Evolutionary conservation across 441 rosid genomes (phyloP), one percentile per base, ranked within the genome.

Genomic region (Erodium trifolium): DNA sequence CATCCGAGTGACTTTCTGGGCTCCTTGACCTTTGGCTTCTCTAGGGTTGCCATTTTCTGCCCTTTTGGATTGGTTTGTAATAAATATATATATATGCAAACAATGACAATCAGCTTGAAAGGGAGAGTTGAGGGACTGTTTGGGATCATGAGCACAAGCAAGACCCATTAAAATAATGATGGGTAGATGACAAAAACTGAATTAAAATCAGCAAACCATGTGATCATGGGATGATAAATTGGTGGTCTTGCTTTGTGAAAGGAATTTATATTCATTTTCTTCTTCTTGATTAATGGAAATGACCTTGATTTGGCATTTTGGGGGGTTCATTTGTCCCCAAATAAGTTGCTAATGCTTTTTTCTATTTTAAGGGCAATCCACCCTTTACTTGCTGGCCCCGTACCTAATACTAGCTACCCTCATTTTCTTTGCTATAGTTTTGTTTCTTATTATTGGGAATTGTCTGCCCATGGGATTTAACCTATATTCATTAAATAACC

Each of bases 141-240:
- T 37, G 43, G 43, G 43, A 37, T 37, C 43, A 6, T 37, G 43
- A 37, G 43, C 43, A 37, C 43, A 37, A 37, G 43, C 43, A 37
- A 37, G 43, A 37, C 43, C 43, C 43, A 37, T 37, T 37, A 37
- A 37, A 37, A 37, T 37, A 37, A 37, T 37, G 43, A 37, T 77
- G 80, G 69, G 51, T 71, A 35, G 12, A 65, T 10, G 17, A 39
- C 27, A 55, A 70, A 23, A 57, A 60, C 53, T 31, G 51, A 67
- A 76, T 63, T 76, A 55, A 72, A 63, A 11, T 23, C 9, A 78
- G 66, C 85, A 75, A 80, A 37, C 84, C 87, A 84, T 83, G 91
- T 86, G 68, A 80, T 74, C 69, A 70, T 53, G 75, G 76, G 75
- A 60, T 69, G 66, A 73, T 59, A 49, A 72, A 67, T 53, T 53